Evolutionary conservation across 2,329 filamentous ascomycete species (phyloP).

Genomic region (Emericellopsis atlantica): DNA sequence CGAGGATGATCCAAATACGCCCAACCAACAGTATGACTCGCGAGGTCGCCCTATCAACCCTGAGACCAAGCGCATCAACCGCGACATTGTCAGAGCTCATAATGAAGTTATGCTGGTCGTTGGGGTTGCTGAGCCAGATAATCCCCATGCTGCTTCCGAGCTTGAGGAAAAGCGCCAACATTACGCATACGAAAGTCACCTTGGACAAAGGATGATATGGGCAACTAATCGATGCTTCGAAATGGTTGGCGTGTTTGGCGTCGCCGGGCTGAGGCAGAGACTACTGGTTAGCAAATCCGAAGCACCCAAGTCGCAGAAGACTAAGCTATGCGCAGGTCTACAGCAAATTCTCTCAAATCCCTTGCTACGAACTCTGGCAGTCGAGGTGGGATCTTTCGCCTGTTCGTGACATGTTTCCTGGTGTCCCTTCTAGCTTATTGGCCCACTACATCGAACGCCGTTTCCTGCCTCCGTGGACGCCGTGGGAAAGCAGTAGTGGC

Average conservation of each 20-base stretch:
- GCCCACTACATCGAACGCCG: constrained; percentile 14
- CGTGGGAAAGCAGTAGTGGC: constrained; percentile 7
- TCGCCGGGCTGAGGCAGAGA: constrained; percentile 38
- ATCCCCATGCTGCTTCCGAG: constrained; percentile 22
- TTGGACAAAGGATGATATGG: constrained; percentile 26
- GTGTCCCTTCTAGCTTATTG: constrained; percentile 16
- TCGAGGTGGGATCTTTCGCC: constrained; percentile 15
- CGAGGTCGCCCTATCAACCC: constrained; percentile 43
- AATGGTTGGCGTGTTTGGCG: constrained; percentile 35
- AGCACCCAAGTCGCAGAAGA: background rate
- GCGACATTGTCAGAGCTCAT: constrained; percentile 44
- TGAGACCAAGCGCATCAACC: constrained; percentile 40
- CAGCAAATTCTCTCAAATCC: constrained; percentile 31
- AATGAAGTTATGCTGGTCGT: constrained; percentile 54
- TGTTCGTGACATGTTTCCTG: constrained; percentile 16
- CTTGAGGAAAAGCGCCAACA: constrained; percentile 28
- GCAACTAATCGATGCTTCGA: constrained; percentile 18
- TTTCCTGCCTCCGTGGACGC: constrained; percentile 11
- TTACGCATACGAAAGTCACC: constrained; percentile 30
- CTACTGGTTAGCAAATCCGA: constrained; percentile 28
- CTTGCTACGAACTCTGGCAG: constrained; percentile 31
- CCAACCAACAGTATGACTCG: constrained; percentile 38
- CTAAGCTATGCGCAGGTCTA: constrained; percentile 27
- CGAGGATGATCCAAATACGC: constrained; percentile 23
- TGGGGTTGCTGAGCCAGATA: constrained; percentile 47